Percentiles rank a stretch among this genome's conserved stretches.
Conservation (phyloP, 1,284 basidiomycete genomes). For the Tylopilus sp. region DNA sequence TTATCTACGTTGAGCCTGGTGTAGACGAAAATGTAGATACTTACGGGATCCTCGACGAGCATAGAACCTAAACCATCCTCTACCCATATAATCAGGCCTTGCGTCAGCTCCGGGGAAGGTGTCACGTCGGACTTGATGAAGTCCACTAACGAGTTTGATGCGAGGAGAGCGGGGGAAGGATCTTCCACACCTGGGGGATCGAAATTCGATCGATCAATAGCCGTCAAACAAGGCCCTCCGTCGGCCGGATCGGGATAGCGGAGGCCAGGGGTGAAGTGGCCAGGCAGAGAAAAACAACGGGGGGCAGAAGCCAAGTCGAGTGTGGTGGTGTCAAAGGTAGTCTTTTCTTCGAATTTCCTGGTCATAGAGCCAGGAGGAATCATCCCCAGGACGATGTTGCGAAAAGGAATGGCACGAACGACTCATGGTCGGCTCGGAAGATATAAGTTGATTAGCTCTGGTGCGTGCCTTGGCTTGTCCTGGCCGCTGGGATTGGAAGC, state of each 20-base stretch:
- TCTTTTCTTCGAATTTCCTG: background rate
- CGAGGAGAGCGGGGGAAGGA: too few relatives aligned
- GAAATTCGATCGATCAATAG: background rate
- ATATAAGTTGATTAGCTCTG: background rate
- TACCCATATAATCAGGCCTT: background rate
- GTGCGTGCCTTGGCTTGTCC: background rate
- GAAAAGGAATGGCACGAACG: background rate
- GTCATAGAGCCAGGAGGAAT: background rate
- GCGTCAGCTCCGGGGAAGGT: background rate
- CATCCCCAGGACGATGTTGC: slow-evolving; percentile 1
- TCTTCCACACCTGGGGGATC: background rate
- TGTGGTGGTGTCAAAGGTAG: background rate
- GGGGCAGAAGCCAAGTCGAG: background rate
- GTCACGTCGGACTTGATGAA: background rate
- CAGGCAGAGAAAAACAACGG: background rate
- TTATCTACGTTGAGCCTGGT: background rate
- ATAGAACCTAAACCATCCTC: background rate
- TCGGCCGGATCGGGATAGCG: too few relatives aligned
- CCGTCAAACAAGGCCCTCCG: background rate
- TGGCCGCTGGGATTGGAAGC: slow-evolving; percentile 7
- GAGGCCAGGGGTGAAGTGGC: background rate
- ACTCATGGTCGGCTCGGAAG: background rate
- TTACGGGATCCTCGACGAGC: background rate
- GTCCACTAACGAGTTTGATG: background rate
- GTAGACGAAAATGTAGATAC: background rate